These are phyloP conservation scores for Gleditsia sinensis DNA, from an alignment of 306 rosid genomes.

Conservation along the genomic window DNA sequence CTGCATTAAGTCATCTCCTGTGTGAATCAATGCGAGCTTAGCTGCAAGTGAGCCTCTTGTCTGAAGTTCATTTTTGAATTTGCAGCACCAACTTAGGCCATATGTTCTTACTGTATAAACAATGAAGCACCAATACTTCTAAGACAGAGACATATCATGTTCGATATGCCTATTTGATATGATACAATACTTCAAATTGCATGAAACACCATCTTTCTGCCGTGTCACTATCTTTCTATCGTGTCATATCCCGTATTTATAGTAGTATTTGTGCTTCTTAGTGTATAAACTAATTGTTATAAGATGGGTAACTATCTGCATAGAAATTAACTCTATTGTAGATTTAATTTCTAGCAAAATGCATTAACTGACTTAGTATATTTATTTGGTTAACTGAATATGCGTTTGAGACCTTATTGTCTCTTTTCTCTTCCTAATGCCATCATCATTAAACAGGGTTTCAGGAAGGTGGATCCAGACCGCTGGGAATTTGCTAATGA, in stretches of 20 bases:
- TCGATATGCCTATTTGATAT: no score
- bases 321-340: not conserved
- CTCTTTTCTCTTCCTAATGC: constrained; percentile 12
- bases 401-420: constrained; percentile 5
- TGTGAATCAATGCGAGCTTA: not conserved
- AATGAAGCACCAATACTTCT: no score
- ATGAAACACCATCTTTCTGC: no score
- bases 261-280: no score
- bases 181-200: no score
- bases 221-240: no score
- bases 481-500: constrained; percentile 99
- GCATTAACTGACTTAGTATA: constrained; percentile 3
- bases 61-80: not conserved
- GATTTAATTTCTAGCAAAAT: constrained; percentile 15
- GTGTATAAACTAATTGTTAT: not conserved
- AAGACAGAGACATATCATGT: no score
- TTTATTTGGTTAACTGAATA: not conserved
- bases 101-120: not conserved
- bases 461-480: constrained; percentile 98
- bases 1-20: constrained; percentile 22
- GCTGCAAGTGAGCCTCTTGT: not conserved
- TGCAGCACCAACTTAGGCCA: not conserved
- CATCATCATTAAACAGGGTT: constrained; percentile 61
- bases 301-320: not conserved
- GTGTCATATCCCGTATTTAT: no score